Evolutionary conservation across 306 rosid species (phyloP), one percentile per base, ranked within the genome.

Genomic region (Mucuna pruriens): DNA sequence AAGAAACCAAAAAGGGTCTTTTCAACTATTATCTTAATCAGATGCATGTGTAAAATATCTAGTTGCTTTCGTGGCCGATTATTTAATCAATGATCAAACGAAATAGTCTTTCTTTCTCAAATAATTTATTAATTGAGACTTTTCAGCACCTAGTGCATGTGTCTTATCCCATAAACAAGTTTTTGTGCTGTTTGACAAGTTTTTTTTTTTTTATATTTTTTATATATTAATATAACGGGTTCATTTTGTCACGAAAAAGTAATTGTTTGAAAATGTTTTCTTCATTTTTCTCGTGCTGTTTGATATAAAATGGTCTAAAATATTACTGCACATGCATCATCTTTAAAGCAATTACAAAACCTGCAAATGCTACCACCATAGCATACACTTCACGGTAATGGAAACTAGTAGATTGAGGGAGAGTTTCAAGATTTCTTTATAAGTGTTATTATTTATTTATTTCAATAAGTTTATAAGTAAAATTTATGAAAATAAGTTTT

Each of bases 11-110:
- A 57, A 74, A 74, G 33, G 51, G 54, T 74, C 67, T 74, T n/a
- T n/a, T 74, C 40, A 74, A 74, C 38, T 38, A 38, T 12, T 57
- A 55, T 57, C 57, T 44, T 25, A 61, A 44, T 76, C 33, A n/a
- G n/a, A n/a, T 11, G 7, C 40, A 7, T 39, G 5, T 8, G 39
- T 5, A 25, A 31, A 3, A 12, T 19, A 26, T 73, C 3, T 33
- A 74, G 15, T 22, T 57, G 23, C 36, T n/a, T 71, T 46, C 61
- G 4, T 10, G 9, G 26, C 15, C 9, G 38, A 7, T 33, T 54
- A 22, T 74, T 74, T 74, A 22, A 74, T 34, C 52, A 13, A 36
- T 55, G 38, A 23, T 74, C 78, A 74, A 74, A 64, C 55, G 67
- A 4, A 54, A 52, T 15, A 34, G 51, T 36, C 7, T 52, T 40